These are phyloP conservation scores for Neurospora sublineolata DNA, from an alignment of 495 filamentous ascomycete species.

Conservation along the genomic window DNA sequence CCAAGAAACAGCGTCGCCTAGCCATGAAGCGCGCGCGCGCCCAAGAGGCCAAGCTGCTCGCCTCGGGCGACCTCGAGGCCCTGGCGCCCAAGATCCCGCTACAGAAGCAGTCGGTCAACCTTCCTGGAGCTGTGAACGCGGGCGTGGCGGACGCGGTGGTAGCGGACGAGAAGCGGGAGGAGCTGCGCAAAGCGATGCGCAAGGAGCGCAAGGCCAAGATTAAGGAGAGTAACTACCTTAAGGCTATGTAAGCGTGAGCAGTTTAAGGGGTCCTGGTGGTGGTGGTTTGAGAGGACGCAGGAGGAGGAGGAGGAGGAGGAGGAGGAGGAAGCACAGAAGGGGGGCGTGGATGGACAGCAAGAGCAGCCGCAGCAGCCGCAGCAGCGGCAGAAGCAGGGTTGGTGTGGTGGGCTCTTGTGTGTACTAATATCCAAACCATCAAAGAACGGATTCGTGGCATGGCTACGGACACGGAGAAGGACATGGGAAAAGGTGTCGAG, in stretches of 20 bases:
- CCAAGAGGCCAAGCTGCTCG: constrained; percentile 51
- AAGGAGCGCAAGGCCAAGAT: constrained; percentile 65
- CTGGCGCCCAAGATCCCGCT: constrained; percentile 66
- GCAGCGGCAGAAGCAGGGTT: background rate
- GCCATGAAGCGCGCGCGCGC: constrained; percentile 57
- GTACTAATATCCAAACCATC: background rate
- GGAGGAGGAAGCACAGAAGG: background rate
- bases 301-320: background rate
- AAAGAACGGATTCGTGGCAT: background rate
- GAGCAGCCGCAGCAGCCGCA: background rate
- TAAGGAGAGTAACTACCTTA: constrained; percentile 90
- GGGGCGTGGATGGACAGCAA: background rate
- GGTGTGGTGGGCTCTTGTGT: background rate
- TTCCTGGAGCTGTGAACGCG: constrained; percentile 54
- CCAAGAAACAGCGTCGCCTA: constrained; percentile 58
- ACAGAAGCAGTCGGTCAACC: constrained; percentile 73
- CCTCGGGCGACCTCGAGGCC: constrained; percentile 50
- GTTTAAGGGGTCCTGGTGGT: background rate
- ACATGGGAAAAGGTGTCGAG: background rate
- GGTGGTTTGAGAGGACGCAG: background rate
- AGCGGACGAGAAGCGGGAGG: constrained; percentile 47
- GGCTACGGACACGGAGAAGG: background rate
- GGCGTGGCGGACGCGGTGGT: constrained; percentile 41
- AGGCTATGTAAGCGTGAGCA: constrained; percentile 47
- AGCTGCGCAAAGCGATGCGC: constrained; percentile 59